phyloP scores from a whole-genome alignment of 2,329 filamentous ascomycete species.

The Hypoxylon sp. region DNA sequence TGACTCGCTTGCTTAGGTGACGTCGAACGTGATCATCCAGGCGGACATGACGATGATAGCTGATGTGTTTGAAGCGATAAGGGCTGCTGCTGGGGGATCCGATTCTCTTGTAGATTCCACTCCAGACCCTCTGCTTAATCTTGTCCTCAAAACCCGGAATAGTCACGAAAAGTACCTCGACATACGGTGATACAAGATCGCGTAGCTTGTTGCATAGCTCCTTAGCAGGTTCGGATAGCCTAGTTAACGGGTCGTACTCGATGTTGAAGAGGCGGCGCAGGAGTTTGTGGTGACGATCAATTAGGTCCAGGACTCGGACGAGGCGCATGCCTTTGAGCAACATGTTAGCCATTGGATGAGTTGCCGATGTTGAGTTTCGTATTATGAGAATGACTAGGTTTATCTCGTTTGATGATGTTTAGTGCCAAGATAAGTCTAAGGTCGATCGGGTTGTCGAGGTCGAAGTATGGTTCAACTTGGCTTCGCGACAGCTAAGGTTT shows the following conservation, averaged over 20 bases:
- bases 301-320: constrained; percentile 15
- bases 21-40: constrained; percentile 14
- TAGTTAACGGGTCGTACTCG: constrained; percentile 1
- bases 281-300: constrained; percentile 2
- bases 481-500: neutral
- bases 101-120: constrained; percentile 17
- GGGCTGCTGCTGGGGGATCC: neutral
- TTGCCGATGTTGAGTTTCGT: neutral
- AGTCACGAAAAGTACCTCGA: constrained; percentile 7
- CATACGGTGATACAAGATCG: neutral
- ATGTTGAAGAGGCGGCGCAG: constrained; percentile 8
- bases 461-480: neutral
- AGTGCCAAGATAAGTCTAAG: neutral
- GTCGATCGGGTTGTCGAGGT: neutral
- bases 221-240: neutral
- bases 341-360: neutral
- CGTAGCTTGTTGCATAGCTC: constrained; percentile 2
- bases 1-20: neutral
- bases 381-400: neutral
- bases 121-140: constrained; percentile 16
- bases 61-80: constrained; percentile 21
- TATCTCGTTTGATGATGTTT: neutral
- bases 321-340: constrained; percentile 13
- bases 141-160: neutral
- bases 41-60: constrained; percentile 21